Evolutionary conservation across 2,329 filamentous ascomycete genomes (phyloP).

Genomic region (Microsporum audouinii): DNA sequence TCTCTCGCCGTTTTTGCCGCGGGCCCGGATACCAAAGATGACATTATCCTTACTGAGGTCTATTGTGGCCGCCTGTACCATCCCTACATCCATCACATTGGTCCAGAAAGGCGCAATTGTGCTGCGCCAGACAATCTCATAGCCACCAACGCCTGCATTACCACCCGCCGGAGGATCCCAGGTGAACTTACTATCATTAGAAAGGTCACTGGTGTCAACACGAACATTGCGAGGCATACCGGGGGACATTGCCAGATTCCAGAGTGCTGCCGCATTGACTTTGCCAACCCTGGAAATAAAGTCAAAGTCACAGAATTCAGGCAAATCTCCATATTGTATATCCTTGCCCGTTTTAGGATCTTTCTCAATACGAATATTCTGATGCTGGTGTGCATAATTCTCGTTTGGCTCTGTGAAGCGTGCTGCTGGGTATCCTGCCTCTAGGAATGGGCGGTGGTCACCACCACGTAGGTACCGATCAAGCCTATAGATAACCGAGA

Average conservation of each 20-base stretch:
- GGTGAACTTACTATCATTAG: conserved; percentile 9
- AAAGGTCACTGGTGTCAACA: conserved; percentile 5
- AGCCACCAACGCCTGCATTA: conserved; percentile 7
- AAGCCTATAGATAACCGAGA: conserved; percentile 10
- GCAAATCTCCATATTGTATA: conserved; percentile 9
- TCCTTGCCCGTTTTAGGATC: conserved; percentile 9
- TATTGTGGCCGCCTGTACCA: conserved; percentile 6
- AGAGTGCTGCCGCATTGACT: conserved; percentile 10
- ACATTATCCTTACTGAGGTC: conserved; percentile 12
- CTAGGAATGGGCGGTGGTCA: conserved; percentile 10
- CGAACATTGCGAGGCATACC: conserved; percentile 11
- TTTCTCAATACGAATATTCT: conserved; percentile 7
- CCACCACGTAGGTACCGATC: conserved; percentile 10
- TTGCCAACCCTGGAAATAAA: conserved; percentile 8
- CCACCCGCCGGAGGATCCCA: conserved; percentile 8
- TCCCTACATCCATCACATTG: conserved; percentile 8
- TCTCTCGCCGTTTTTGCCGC: conserved; percentile 10
- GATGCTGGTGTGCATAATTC: conserved; percentile 11
- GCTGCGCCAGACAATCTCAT: conserved; percentile 12
- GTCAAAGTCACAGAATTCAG: conserved; percentile 11
- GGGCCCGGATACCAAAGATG: conserved; percentile 8
- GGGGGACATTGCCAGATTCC: conserved; percentile 6
- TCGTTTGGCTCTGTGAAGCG: conserved; percentile 11
- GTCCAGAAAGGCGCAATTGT: conserved; percentile 12
- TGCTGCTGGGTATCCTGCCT: conserved; percentile 9